Base-by-base conservation (phyloP, 352 stramenopile species). In the Globisporangium mamillatum region DNA sequence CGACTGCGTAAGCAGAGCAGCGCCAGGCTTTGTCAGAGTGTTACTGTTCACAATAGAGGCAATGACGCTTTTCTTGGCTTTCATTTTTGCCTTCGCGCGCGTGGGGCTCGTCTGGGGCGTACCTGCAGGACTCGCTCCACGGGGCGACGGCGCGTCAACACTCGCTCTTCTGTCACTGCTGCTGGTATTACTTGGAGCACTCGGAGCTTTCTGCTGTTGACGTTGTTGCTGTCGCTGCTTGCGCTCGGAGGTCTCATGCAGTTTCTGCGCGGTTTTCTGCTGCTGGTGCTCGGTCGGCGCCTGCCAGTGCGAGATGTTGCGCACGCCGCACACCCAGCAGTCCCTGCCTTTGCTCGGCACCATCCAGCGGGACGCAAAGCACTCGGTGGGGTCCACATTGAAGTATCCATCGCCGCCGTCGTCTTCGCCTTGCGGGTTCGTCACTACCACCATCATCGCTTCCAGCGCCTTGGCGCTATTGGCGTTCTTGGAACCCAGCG, bases 301-400 rank as follows among this genome's bases (percentile, higher is more conserved):
- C 60, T 74, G 67, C 86, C 86, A 94, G 50, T 94, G 86, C 9
- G 74, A 77, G 14, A 89, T 75, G 54, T 92, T 92, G 58, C 85
- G 82, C 3, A 92, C 82, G 44, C 82, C 84, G 63, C 86, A 94
- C 12, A 94, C 86, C 86, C 86, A 94, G 66, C 86, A 94, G 52
- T 84, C 76, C 3, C 72, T 52, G 0, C 80, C 75, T 36, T 62
- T 72, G 65, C 78, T 92, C 22, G 75, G 81, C n/a, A 86, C 83
- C 80, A 91, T 84, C 86, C 81, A 94, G 2, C 84, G 80, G 7
- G 76, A 71, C 0, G 85, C 82, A 74, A 91, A 90, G 12, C 77
- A 70, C 16, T 91, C 80, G 2, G 84, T 91, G 14, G 72, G 75
- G 34, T 94, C 86, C 18, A 94, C 76, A 32, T 92, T 94, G 41